phyloP scores from a whole-genome alignment of 495 filamentous ascomycete species.

The Filosporella fistucella region DNA sequence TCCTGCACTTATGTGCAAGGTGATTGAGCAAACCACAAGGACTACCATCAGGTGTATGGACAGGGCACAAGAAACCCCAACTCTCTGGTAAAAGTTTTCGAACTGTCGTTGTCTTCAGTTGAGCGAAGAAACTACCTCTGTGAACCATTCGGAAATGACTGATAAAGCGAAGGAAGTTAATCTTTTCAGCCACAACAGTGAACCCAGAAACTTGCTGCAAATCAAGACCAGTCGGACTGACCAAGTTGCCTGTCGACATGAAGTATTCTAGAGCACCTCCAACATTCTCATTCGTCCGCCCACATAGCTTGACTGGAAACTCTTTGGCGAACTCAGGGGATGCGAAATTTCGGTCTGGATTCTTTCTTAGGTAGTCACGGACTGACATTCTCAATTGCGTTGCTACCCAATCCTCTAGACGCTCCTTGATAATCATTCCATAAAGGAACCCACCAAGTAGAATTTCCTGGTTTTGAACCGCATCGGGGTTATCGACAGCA shows the following conservation, averaged over 20 bases:
- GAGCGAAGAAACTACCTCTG: conserved; percentile 96
- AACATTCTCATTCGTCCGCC: conserved; percentile 79
- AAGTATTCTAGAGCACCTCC: conserved; percentile 89
- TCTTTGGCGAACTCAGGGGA: conserved; percentile 70
- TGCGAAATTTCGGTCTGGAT: conserved; percentile 58
- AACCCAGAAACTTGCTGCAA: conserved; percentile 92
- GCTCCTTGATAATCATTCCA: conserved; percentile 92
- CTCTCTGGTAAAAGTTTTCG: conserved; percentile 93
- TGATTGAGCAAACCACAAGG: conserved; percentile 96
- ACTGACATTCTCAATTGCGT: conserved; percentile 53
- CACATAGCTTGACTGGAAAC: conserved; percentile 71
- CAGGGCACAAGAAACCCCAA: conserved; percentile 95
- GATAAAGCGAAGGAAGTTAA: conserved; percentile 98
- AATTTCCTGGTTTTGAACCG: conserved; percentile 90
- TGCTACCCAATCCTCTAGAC: conserved; percentile 80
- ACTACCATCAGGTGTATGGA: conserved; percentile 93
- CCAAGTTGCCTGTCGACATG: conserved; percentile 89
- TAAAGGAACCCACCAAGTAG: conserved; percentile 90
- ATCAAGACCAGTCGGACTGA: conserved; percentile 87
- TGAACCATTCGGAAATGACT: conserved; percentile 99
- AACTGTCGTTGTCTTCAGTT: conserved; percentile 94
- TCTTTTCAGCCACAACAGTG: conserved; percentile 95
- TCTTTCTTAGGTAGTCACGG: conserved; percentile 67
- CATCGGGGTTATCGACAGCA: conserved; percentile 89
- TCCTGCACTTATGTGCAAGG: conserved; percentile 90